Base-by-base conservation (phyloP, 805 yeast species). In the Pichia kluyveri region DNA sequence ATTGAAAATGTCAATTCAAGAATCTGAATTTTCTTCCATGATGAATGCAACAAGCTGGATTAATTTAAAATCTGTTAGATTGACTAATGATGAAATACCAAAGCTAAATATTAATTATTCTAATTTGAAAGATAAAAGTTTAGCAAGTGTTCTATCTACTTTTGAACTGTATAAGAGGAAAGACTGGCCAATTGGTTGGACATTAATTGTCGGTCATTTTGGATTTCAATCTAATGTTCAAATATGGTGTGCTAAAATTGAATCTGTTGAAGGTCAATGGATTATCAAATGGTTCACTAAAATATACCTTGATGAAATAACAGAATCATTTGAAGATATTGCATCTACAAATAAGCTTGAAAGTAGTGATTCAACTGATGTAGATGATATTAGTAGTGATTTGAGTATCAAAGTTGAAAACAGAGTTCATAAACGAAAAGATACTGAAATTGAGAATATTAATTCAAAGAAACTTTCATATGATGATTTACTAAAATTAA, bases 31-130 rank as follows among this genome's bases (percentile, higher is more conserved):
- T 30, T 65, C 76, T 12, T 72, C 77, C 9, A 71, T 81, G 51
- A 72, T 86, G 47, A 68, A 71, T 37, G 82, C 86, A 0, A 75
- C 82, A 0, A 86, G 82, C 30, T 86, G 93, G 93, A 71, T 77
- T 7, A 67, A 70, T n/a, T 77, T 77, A 53, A 77, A 75, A 39
- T 71, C 77, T 39, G 70, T 84, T 42, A 69, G 65, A 32, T 56
- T 85, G 30, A 66, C 71, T 2, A 69, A 71, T 3, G 69, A 68
- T 8, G 89, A 82, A 58, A 59, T 72, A 19, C 7, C 48, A 10
- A 71, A 72, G 47, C 56, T 78, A 36, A 63, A 67, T 48, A 65
- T 69, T 31, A 61, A 64, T 51, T 54, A 65, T 32, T 56, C 54
- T 7, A 57, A 56, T 18, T 54, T 63, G 34, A 59, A 58, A 43